Evolutionary conservation across 2,329 filamentous ascomycete genomes (phyloP), one percentile per base, ranked within the genome.

Genomic region (Ophiostoma himal-ulmi): DNA sequence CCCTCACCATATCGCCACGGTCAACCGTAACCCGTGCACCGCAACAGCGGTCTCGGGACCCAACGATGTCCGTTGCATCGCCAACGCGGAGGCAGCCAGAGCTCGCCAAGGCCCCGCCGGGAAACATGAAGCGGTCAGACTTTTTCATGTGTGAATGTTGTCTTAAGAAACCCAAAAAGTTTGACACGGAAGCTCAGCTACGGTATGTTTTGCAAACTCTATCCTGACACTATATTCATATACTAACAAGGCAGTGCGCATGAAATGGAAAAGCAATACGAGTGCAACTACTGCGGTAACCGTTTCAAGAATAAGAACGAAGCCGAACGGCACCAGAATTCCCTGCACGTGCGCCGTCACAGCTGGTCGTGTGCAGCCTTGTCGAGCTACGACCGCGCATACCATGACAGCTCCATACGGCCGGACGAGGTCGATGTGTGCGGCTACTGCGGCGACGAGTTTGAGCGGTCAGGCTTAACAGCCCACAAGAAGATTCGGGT

Each of bases 251-350:
- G 8, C 77, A 97, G 94, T 74, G 83, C 89, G 64, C 94, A 98
- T 78, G 92, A 95, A 80, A 89, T 92, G 77, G 95, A 98, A 80
- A 98, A 98, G 80, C 94, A 98, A 80, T 98, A 97, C 79, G 92
- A 92, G 73, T 98, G 94, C 79, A 86, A 88, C 37, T 98, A 92
- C 78, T 98, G 94, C 79, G 91, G 91, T 60, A 97, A 97, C 78
- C 89, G 94, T 13, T 98, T 98, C 83, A 98, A 98, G 81, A 98
- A 98, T 82, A 98, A 98, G 81, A 98, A 98, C 76, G 95, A 98
- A 81, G 94, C 94, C 2, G 94, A 98, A 79, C 88, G 95, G 41
- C 94, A 98, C 78, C 94, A 97, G 77, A 98, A 97, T 77, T 97
- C 94, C 17, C 86, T 98, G 13, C 94, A 98, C 79, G 86, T 98